Evolutionary conservation across 495 filamentous ascomycete genomes (phyloP).

Genomic region (Podospora australis): DNA sequence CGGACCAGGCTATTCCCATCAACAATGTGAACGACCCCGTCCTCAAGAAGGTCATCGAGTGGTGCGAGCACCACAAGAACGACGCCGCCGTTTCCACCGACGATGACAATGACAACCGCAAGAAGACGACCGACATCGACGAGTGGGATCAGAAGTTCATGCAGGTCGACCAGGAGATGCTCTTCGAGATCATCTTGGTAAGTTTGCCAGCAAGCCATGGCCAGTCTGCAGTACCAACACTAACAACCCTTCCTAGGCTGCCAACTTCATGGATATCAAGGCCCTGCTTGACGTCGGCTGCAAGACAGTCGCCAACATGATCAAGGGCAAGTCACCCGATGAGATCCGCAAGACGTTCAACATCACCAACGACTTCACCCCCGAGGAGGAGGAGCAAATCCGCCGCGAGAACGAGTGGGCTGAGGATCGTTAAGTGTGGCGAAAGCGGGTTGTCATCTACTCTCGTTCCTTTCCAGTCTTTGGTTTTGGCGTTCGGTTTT

Average conservation of each 20-base stretch:
- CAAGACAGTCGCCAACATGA: slow-evolving; percentile 83
- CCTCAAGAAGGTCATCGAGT: slow-evolving; percentile 91
- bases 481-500: background rate
- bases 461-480: background rate
- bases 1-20: slow-evolving; percentile 61
- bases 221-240: background rate
- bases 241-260: slow-evolving; percentile 40
- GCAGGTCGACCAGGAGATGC: slow-evolving; percentile 99
- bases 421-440: slow-evolving; percentile 57
- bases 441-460: too few species aligned
- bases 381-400: slow-evolving; percentile 79
- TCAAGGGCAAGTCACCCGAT: slow-evolving; percentile 77
- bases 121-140: slow-evolving; percentile 97
- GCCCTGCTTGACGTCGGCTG: slow-evolving; percentile 74
- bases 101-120: slow-evolving; percentile 88
- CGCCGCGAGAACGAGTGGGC: slow-evolving; percentile 81
- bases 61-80: slow-evolving; percentile 89
- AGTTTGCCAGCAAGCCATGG: slow-evolving; percentile 24
- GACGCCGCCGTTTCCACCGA: slow-evolving; percentile 71
- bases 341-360: slow-evolving; percentile 82
- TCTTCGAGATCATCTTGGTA: slow-evolving; percentile 98
- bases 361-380: slow-evolving; percentile 77
- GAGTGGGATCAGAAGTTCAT: slow-evolving; percentile 99
- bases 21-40: slow-evolving; percentile 95
- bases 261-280: slow-evolving; percentile 80